Evolutionary conservation across 257 asterid genomes (phyloP), one percentile per base, ranked within the genome.

Genomic region (Hygrophila difformis): DNA sequence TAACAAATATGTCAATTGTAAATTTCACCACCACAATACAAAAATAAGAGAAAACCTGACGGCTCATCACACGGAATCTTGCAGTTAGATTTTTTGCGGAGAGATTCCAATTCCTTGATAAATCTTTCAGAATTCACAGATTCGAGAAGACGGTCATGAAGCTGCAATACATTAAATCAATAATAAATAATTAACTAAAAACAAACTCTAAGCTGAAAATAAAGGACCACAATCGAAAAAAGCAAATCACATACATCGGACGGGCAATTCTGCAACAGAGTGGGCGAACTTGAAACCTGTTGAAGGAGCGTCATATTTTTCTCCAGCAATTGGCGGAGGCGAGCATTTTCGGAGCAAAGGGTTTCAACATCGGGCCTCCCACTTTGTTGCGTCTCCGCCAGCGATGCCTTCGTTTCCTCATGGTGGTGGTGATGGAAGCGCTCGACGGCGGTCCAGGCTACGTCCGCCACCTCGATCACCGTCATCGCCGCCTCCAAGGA

Each of bases 381-480:
- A 33, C 56, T 28, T 31, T 14, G 56, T 14, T 51, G 33, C 8
- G 39, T 18, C 21, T 21, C 67, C 51, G 44, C 62, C 54, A 51
- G 66, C 61, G 64, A 28, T 2, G 70, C 54, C 40, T 20, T 16
- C 53, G 68, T 34, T 8, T 66, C 75, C n/a, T n/a, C n/a, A n/a
- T n/a, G n/a, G n/a, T 58, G 53, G 53, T 69, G 71, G 64, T 58
- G 79, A 26, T 88, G 79, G 57, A 86, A 73, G 61, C 62, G 28
- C 39, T 84, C 97, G 37, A 80, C 71, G 65, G 97, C 94, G 45
- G 78, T 62, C 79, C 79, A 89, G 19, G 93, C 86, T 41, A 81
- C 69, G 61, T 77, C 93, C 15, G 93, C 93, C 4, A 81, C 93
- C 78, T 89, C 97, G 67, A 85, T 19, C 74, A 89, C 93, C 58